Evolutionary conservation across 2,329 filamentous ascomycete species (phyloP).

Genomic region (Pleurostoma richardsiae): DNA sequence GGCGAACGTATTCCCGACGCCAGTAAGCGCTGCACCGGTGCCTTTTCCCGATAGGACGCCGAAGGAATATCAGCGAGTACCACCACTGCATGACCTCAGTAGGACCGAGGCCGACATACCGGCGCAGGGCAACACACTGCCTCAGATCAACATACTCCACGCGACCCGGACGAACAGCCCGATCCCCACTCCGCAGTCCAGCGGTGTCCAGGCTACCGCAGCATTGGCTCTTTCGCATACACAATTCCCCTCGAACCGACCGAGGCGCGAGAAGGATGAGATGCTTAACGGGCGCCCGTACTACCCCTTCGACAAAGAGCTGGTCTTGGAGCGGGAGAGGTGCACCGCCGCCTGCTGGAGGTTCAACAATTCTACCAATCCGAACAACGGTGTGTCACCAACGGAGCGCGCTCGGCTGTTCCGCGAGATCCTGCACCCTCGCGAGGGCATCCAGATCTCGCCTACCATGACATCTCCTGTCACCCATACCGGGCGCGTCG

Average conservation of each 20-base stretch:
- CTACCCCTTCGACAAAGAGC: slow-evolving; percentile 70
- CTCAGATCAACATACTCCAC: slow-evolving; percentile 53
- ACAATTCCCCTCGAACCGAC: slow-evolving; percentile 34
- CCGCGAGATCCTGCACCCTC: slow-evolving; percentile 64
- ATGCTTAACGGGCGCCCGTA: slow-evolving; percentile 82
- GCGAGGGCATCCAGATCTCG: slow-evolving; percentile 50
- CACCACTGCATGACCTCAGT: slow-evolving; percentile 54
- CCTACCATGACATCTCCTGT: slow-evolving; percentile 46
- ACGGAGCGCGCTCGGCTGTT: slow-evolving; percentile 67
- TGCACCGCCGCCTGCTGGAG: slow-evolving; percentile 77
- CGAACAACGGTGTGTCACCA: slow-evolving; percentile 64
- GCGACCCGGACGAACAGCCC: slow-evolving; percentile 45
- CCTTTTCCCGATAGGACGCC: slow-evolving; percentile 43
- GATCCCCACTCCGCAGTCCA: slow-evolving; percentile 29
- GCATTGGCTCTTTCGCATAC: slow-evolving; percentile 53
- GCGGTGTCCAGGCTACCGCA: slow-evolving; percentile 50
- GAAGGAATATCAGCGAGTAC: slow-evolving; percentile 55
- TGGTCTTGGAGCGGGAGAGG: slow-evolving; percentile 77
- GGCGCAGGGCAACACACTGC: slow-evolving; percentile 44
- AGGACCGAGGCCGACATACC: slow-evolving; percentile 50
- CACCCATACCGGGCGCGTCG: slow-evolving; percentile 57
- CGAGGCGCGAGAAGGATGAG: slow-evolving; percentile 74
- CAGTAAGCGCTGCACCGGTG: slow-evolving; percentile 48
- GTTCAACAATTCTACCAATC: slow-evolving; percentile 81
- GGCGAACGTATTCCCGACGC: slow-evolving; percentile 55